Percentiles rank a stretch among this genome's conserved stretches.
Evolutionary conservation across 805 yeast species (phyloP).

Genomic region (Wickerhamomyces sydowiorum): DNA sequence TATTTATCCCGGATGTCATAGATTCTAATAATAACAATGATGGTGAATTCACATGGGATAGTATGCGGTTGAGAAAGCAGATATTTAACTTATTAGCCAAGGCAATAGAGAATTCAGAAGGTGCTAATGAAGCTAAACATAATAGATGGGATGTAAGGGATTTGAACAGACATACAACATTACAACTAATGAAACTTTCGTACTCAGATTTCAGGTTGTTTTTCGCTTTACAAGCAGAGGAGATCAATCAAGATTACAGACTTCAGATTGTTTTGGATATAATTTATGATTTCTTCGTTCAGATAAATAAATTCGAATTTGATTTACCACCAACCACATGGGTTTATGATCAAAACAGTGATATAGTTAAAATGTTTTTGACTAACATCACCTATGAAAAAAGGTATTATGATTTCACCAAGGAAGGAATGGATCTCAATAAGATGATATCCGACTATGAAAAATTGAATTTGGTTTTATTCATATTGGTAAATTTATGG

Average conservation of each 20-base stretch:
- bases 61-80: slow-evolving; percentile 6
- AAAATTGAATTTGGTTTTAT: slow-evolving; percentile 7
- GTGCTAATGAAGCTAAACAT: not conserved
- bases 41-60: not conserved
- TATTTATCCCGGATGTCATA: not conserved
- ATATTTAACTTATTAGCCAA: slow-evolving; percentile 3
- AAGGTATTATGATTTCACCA: slow-evolving; percentile 5
- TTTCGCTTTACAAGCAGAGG: slow-evolving; percentile 6
- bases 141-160: not conserved
- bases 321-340: slow-evolving; percentile 3
- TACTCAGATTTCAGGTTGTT: slow-evolving; percentile 2
- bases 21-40: too few relatives aligned
- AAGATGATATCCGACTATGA: slow-evolving; percentile 9
- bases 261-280: slow-evolving; percentile 3
- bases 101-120: not conserved
- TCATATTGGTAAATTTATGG: slow-evolving; percentile 14
- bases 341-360: slow-evolving; percentile 3
- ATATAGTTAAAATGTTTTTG: slow-evolving; percentile 7
- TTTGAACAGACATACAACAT: not conserved
- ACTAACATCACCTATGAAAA: slow-evolving; percentile 7
- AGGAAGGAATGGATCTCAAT: slow-evolving; percentile 1
- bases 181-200: not conserved
- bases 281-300: slow-evolving; percentile 7
- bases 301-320: slow-evolving; percentile 12
- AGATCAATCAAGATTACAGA: slow-evolving; percentile 5